Evolutionary conservation across 2,329 filamentous ascomycete species (phyloP), one percentile per base, ranked within the genome.

Genomic region (Colletotrichum lindemuthianum): DNA sequence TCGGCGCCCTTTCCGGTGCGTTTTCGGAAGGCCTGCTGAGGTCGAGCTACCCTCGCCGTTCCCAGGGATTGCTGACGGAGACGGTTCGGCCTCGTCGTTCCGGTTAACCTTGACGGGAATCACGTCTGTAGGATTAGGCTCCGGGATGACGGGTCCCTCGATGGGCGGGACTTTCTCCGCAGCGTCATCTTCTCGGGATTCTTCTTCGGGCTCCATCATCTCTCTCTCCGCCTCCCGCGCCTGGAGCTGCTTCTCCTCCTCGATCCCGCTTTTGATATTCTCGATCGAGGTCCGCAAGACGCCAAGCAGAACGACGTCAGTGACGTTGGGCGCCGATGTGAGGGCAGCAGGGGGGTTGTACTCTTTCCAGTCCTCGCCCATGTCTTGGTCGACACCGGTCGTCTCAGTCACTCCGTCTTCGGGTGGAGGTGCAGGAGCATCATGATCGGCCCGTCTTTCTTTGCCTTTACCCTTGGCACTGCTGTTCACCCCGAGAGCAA

Each of bases 271-370:
- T 67, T 77, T 76, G 11, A 87, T 72, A 16, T 77, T 83, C 6
- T 79, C 77, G 15, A 86, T 77, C 2, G 84, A 84, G 2, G 77
- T 70, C 12, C 73, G 68, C 9, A 86, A 69, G 13, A 87, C 69
- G 7, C 78, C 73, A 4, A 73, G 67, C 2, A 86, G 72, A 8
- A 80, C 72, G 4, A 80, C 75, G 2, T 80, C 78, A 0, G 76
- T 76, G 56, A 77, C 69, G 41, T 78, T 77, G 13, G 78, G 75
- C 0, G 74, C 69, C 36, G 78, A 74, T 5, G 63, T 72, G 7
- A 87, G 71, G 1, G 76, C 78, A 10, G 71, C 68, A 0, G 85
- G 85, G 4, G 82, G 82, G 3, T 79, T 76, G 66, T 83, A 84
- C 54, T 76, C 72, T 41, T 74, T 77, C 81, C 84, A 86, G 69